These are phyloP conservation scores for Drechslerella stenobrocha DNA, from an alignment of 2,329 filamentous ascomycete genomes.

Conservation along the genomic window DNA sequence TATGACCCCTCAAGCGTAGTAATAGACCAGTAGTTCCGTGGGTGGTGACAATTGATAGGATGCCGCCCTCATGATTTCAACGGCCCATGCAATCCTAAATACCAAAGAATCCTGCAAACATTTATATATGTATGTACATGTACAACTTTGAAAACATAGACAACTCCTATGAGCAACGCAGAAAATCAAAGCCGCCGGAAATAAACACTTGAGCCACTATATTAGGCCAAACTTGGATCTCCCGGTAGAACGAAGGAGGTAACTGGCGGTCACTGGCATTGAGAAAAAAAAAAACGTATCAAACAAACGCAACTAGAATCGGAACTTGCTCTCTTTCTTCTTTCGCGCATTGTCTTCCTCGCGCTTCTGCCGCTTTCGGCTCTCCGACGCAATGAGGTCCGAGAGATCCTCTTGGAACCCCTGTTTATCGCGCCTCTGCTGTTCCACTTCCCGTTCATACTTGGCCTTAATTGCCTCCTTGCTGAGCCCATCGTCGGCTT, in stretches of 20 bases:
- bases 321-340: conserved; percentile 63
- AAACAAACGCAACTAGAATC: conserved; percentile 50
- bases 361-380: conserved; percentile 82
- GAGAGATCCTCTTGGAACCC: conserved; percentile 85
- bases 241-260: conserved; percentile 4
- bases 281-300: no score
- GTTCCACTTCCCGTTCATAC: conserved; percentile 73
- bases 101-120: no score
- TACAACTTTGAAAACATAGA: conserved; percentile 52
- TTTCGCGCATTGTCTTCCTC: conserved; percentile 77
- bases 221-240: not conserved
- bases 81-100: no score
- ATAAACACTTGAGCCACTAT: not conserved
- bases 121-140: no score
- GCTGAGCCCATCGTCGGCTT: conserved; percentile 72
- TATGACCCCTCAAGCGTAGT: no score
- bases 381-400: conserved; percentile 94
- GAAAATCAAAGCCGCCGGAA: conserved; percentile 1
- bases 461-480: conserved; percentile 79
- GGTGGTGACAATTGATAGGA: no score
- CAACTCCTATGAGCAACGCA: conserved; percentile 31
- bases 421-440: conserved; percentile 66
- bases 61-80: no score
- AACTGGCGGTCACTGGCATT: no score
- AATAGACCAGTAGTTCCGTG: no score